Evolutionary conservation across 768 basidiomycete species (phyloP).

Genomic region (Coprinopsis marcescibilis): DNA sequence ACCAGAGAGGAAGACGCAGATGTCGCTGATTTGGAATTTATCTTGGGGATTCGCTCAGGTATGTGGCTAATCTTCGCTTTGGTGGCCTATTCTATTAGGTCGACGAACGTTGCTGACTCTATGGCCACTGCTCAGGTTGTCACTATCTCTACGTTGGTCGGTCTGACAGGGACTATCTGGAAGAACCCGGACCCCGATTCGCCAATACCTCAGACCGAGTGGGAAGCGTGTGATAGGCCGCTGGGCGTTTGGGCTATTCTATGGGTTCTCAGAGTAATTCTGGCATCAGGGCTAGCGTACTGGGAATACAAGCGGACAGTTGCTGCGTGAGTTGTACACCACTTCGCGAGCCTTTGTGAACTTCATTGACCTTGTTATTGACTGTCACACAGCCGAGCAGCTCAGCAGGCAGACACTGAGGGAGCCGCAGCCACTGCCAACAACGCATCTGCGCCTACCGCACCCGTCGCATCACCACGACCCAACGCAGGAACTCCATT

Average conservation of each 20-base stretch:
- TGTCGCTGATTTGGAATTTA: slow-evolving; percentile 47
- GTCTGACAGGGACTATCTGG: slow-evolving; percentile 36
- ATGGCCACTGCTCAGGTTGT: slow-evolving; percentile 33
- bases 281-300: slow-evolving; percentile 44
- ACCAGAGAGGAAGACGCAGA: slow-evolving; percentile 40
- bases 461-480: too few species aligned
- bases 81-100: background rate
- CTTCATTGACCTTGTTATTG: too few species aligned
- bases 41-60: slow-evolving; percentile 50
- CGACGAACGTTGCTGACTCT: background rate
- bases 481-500: too few species aligned
- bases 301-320: slow-evolving; percentile 50
- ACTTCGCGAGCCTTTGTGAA: background rate
- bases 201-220: slow-evolving; percentile 56
- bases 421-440: too few species aligned
- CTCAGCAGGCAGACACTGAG: too few species aligned
- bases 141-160: slow-evolving; percentile 45
- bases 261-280: slow-evolving; percentile 50
- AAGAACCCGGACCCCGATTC: slow-evolving; percentile 37
- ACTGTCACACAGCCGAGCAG: too few species aligned
- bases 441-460: too few species aligned
- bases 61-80: slow-evolving; percentile 1
- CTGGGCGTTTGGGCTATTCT: slow-evolving; percentile 63
- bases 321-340: slow-evolving; percentile 19
- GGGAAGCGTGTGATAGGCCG: slow-evolving; percentile 57